Evolutionary conservation across 1,284 basidiomycete genomes (phyloP).

Genomic region (Agaricales sp.): DNA sequence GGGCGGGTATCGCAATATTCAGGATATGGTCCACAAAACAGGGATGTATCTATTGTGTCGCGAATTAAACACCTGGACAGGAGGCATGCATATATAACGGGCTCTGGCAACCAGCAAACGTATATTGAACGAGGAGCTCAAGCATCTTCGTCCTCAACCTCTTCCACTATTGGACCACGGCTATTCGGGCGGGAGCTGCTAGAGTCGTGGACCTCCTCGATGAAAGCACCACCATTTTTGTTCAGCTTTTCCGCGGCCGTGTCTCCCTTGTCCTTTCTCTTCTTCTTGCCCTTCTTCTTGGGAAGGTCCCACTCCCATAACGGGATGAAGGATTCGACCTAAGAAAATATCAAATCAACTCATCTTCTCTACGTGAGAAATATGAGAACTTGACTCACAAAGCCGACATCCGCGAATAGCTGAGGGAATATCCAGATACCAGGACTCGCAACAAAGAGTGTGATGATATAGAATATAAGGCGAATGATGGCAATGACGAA

Average conservation of each 20-base stretch:
- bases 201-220: constrained; percentile 48
- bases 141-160: constrained; percentile 47
- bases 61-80: too few relatives aligned
- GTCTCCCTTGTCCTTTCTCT: constrained; percentile 41
- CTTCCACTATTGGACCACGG: constrained; percentile 46
- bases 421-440: constrained; percentile 99
- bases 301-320: constrained; percentile 97
- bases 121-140: too few relatives aligned
- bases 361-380: constrained; percentile 4
- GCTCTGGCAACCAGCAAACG: too few relatives aligned
- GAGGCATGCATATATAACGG: too few relatives aligned
- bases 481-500: constrained; percentile 89
- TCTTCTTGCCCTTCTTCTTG: constrained; percentile 79
- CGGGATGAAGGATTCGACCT: constrained; percentile 98
- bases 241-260: constrained; percentile 21
- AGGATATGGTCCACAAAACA: too few relatives aligned
- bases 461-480: constrained; percentile 90
- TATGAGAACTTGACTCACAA: constrained; percentile 56
- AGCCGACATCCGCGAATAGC: constrained; percentile 96
- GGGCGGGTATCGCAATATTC: too few relatives aligned
- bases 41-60: too few relatives aligned
- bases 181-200: constrained; percentile 49
- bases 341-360: constrained; percentile 5
- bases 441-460: constrained; percentile 76
- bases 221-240: constrained; percentile 27